Evolutionary conservation across 164 flowering plant genomes (phyloP), one percentile per base, ranked within the genome.

Genomic region (Warburgia ugandensis): DNA sequence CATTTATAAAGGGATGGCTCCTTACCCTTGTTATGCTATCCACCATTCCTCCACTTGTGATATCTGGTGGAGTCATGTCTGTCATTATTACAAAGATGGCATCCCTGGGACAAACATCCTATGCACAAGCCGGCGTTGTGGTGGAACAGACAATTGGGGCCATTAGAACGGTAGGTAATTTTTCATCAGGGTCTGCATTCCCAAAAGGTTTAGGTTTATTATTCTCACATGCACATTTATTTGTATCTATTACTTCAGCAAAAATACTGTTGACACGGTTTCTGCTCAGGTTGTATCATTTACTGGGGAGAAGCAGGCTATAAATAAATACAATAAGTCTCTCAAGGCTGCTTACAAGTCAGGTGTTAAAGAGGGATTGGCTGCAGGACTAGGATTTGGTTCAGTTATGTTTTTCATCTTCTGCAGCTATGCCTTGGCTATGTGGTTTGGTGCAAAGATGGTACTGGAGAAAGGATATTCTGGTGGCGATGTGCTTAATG

Each of bases 81-180:
- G 22, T 58, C 2, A 44, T 57, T 39, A 41, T 70, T 41, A 31
- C 69, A 29, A 70, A 61, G 65, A 71, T 68, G 73, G 74, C 77
- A 22, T 52, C 70, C n/a, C 61, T 56, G 21, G 76, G 73, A 45
- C 77, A 76, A 56, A 38, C 45, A 22, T 70, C 80, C 13, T 76
- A 76, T 61, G 60, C 70, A 6, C 38, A 64, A 48, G 75, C 77
- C 21, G 73, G 68, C 29, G 61, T 4, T 12, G 58, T 73, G 1
- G 80, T 73, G 21, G 80, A 73, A 59, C 76, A 76, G 60, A 76
- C 76, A n/a, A 66, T 76, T 36, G 65, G 80, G 52, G 70, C 80
- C 19, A 76, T 76, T 52, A 63, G 75, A 64, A 76, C 74, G 10
- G 80, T 73, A 59, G 20, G 67, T 47, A 6, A n/a, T n/a, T n/a